Evolutionary conservation across 176 grass and related monocot genomes (phyloP).

Genomic region (Avena insularis): DNA sequence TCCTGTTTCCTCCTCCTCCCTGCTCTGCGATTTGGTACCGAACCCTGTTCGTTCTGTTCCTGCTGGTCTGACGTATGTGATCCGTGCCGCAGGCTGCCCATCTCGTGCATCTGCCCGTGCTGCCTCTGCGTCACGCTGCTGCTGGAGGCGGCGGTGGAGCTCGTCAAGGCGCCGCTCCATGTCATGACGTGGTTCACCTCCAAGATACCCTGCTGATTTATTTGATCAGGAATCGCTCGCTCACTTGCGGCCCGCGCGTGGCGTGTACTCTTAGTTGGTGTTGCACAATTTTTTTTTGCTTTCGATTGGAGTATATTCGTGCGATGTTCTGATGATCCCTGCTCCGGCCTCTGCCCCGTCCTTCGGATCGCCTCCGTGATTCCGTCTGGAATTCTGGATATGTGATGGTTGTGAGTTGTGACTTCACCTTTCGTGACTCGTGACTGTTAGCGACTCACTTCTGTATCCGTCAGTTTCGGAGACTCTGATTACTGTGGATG

Average conservation of each 20-base stretch:
- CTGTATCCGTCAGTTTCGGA: not conserved
- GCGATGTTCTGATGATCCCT: not conserved
- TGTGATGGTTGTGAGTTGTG: not conserved
- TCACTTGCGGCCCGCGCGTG: not conserved
- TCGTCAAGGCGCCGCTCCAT: conserved; percentile 74
- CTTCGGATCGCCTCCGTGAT: not conserved
- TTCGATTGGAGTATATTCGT: not conserved
- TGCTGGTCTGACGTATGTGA: not conserved
- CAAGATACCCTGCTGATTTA: conserved; percentile 59
- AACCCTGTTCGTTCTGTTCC: not conserved
- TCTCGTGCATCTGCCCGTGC: conserved; percentile 83
- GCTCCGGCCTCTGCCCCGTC: not conserved
- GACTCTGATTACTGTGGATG: not conserved
- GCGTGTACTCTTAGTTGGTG: not conserved
- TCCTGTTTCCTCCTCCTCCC: not conserved
- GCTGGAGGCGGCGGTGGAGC: conserved; percentile 73
- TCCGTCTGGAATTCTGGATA: not conserved
- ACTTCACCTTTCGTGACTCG: not conserved
- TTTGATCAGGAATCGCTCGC: not conserved
- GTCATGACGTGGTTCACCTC: conserved; percentile 85
- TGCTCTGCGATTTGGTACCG: not conserved
- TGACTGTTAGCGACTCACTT: not conserved
- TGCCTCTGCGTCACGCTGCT: conserved; percentile 77
- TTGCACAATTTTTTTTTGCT: not conserved
- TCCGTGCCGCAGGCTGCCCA: conserved; percentile 44